Percentiles rank a stretch among this genome's conserved stretches.
phyloP scores from a whole-genome alignment of 2,329 filamentous ascomycete genomes.

The Penicillium palitans region DNA sequence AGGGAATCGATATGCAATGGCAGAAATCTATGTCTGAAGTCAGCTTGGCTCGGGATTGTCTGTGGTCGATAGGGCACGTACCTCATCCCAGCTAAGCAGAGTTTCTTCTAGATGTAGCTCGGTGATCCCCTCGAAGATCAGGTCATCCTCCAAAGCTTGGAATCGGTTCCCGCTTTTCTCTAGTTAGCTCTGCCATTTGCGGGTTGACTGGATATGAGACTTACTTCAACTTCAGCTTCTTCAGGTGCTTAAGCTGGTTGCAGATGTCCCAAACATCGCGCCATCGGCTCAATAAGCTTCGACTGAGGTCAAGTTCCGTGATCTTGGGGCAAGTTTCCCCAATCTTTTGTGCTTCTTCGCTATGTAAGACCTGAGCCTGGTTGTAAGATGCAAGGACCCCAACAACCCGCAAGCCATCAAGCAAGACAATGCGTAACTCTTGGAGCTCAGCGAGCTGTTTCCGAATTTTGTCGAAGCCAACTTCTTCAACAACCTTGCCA shows the following conservation, averaged over 20 bases:
- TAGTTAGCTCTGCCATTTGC: slow-evolving; percentile 16
- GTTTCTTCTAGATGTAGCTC: slow-evolving; percentile 68
- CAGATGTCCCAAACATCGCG: slow-evolving; percentile 70
- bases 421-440: slow-evolving; percentile 75
- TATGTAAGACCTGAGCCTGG: slow-evolving; percentile 15
- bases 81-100: slow-evolving; percentile 65
- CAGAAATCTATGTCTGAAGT: slow-evolving; percentile 34
- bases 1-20: slow-evolving; percentile 37
- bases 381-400: slow-evolving; percentile 34
- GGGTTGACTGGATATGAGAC: slow-evolving; percentile 25
- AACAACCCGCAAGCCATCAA: slow-evolving; percentile 71
- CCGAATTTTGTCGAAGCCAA: slow-evolving; percentile 92
- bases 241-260: slow-evolving; percentile 64
- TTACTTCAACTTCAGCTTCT: slow-evolving; percentile 70
- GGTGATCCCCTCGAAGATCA: slow-evolving; percentile 53
- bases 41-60: slow-evolving; percentile 10
- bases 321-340: slow-evolving; percentile 57
- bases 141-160: slow-evolving; percentile 40
- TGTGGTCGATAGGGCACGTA: slow-evolving; percentile 41
- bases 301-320: slow-evolving; percentile 77
- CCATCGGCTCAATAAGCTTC: slow-evolving; percentile 74
- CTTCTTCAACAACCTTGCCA: slow-evolving; percentile 83
- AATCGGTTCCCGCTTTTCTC: slow-evolving; percentile 70
- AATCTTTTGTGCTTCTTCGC: slow-evolving; percentile 51
- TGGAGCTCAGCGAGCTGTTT: slow-evolving; percentile 72